A percentile compares a stretch with the other conserved stretches of the same genome.
phyloP scores from a whole-genome alignment of 805 yeast genomes.

The Wickerhamiella spandovensis region DNA sequence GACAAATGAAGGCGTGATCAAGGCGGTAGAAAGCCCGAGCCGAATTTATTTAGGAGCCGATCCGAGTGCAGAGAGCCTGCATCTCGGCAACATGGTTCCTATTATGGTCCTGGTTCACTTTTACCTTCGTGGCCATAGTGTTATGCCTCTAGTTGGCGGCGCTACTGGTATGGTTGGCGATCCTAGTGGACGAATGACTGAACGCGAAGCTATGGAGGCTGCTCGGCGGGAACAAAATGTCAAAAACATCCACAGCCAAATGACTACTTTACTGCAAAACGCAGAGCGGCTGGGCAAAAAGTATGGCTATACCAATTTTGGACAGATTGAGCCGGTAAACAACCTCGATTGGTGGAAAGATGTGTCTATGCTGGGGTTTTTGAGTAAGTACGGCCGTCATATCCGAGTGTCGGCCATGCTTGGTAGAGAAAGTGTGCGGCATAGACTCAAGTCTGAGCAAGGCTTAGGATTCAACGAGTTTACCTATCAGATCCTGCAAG shows the following conservation, averaged over 20 bases:
- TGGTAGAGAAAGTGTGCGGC: constrained; percentile 74
- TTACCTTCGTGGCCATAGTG: constrained; percentile 67
- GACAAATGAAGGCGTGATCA: constrained; percentile 14
- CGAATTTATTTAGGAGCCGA: constrained; percentile 90
- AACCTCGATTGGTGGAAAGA: constrained; percentile 81
- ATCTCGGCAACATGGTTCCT: constrained; percentile 83
- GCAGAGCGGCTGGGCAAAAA: constrained; percentile 51
- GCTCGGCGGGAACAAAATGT: constrained; percentile 44
- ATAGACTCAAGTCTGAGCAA: constrained; percentile 48
- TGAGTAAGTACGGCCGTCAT: constrained; percentile 61
- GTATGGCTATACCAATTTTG: constrained; percentile 28
- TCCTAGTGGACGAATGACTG: constrained; percentile 83
- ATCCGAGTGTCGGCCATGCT: constrained; percentile 80
- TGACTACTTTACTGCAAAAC: constrained; percentile 42
- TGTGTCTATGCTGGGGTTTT: constrained; percentile 61
- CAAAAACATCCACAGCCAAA: constrained; percentile 43
- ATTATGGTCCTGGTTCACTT: constrained; percentile 75
- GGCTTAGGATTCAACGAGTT: constrained; percentile 93
- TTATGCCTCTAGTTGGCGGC: constrained; percentile 57
- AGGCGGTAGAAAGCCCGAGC: constrained; percentile 27
- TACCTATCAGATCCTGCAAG: constrained; percentile 84
- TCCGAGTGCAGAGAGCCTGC: constrained; percentile 83
- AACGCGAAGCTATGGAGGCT: constrained; percentile 47
- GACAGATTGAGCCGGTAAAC: constrained; percentile 37
- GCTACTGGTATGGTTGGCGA: constrained; percentile 96